Evolutionary conservation across 2,329 filamentous ascomycete species (phyloP).

Genomic region (Tetracladium maxilliforme): DNA sequence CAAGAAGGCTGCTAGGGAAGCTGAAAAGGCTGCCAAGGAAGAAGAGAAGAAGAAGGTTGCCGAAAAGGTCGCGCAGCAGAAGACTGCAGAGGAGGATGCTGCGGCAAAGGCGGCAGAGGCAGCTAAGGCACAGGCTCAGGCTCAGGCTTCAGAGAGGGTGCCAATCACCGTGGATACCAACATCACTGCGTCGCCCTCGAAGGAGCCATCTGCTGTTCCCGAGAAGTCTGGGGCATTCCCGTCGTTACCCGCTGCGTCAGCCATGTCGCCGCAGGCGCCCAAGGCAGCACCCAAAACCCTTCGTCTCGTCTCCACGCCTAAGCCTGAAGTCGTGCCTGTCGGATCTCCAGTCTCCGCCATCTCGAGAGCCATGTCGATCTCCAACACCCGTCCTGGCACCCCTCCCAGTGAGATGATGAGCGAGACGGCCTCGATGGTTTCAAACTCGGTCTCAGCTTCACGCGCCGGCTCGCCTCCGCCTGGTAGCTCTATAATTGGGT

Average conservation of each 20-base stretch:
- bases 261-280: no score
- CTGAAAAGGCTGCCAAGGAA: no score
- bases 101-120: constrained; percentile 6
- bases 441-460: constrained; percentile 56
- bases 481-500: constrained; percentile 49
- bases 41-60: no score
- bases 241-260: constrained; percentile 32
- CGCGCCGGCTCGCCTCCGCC: constrained; percentile 59
- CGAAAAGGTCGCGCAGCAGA: no score
- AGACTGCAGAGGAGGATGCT: constrained; percentile 18
- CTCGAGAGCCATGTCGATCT: constrained; percentile 32
- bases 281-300: constrained; percentile 51
- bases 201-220: constrained; percentile 12
- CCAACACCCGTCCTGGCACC: constrained; percentile 48
- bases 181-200: constrained; percentile 32
- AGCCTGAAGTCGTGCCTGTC: constrained; percentile 35
- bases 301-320: constrained; percentile 54
- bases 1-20: no score
- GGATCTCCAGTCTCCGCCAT: constrained; percentile 20
- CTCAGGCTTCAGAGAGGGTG: no score
- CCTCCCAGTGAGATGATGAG: constrained; percentile 61
- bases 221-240: constrained; percentile 21
- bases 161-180: constrained; percentile 29
- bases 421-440: constrained; percentile 64
- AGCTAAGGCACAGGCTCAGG: constrained; percentile 18